Conservation (phyloP, 805 yeast genomes). For the Yarrowia hollandica region DNA sequence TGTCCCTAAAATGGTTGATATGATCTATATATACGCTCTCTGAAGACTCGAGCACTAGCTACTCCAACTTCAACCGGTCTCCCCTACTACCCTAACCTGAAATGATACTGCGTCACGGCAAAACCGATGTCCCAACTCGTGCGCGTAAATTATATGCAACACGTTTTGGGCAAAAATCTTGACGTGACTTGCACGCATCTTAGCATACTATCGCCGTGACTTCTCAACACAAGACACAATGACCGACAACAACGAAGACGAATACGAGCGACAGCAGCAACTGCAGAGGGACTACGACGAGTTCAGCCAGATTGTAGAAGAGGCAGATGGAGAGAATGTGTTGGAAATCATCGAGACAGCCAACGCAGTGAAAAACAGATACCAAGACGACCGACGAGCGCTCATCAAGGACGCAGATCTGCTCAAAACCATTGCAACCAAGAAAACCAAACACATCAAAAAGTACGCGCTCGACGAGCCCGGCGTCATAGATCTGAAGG, state of each 20-base stretch:
- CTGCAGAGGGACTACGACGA: constrained; percentile 1
- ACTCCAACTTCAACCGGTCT: no score
- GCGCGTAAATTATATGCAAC: neutral
- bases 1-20: no score
- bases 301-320: neutral
- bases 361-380: neutral
- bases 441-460: constrained; percentile 11
- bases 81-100: no score
- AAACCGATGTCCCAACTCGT: no score
- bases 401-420: constrained; percentile 14
- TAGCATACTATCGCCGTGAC: no score
- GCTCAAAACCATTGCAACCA: neutral
- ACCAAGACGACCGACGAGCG: constrained; percentile 16
- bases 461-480: constrained; percentile 10
- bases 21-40: no score
- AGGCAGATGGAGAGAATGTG: neutral
- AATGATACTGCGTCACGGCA: no score
- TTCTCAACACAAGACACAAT: neutral
- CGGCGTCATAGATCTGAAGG: constrained; percentile 2
- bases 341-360: neutral
- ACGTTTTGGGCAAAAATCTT: no score
- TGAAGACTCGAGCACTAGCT: no score
- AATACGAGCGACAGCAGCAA: neutral
- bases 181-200: neutral
- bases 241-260: neutral